Evolutionary conservation across 2,329 filamentous ascomycete genomes (phyloP).

Genomic region (Xylaria sp.): DNA sequence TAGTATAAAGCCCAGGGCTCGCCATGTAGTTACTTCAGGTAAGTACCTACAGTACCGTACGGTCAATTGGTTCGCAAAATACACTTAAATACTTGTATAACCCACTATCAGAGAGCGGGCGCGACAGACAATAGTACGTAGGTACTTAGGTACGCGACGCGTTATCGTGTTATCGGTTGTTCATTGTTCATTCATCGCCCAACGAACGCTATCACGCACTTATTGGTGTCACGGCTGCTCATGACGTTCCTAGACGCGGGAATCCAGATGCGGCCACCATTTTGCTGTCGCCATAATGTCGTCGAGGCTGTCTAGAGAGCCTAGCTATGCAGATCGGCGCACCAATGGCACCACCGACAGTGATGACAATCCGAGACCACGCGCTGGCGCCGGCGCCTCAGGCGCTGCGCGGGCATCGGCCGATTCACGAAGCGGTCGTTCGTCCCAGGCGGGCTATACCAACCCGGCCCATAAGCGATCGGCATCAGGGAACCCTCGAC

Average conservation of each 20-base stretch:
- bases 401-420: constrained; percentile 36
- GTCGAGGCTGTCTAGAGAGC: constrained; percentile 51
- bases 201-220: constrained; percentile 1
- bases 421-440: constrained; percentile 53
- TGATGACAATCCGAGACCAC: constrained; percentile 47
- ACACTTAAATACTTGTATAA: neutral
- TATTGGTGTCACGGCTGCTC: constrained; percentile 16
- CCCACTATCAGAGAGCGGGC: constrained; percentile 3
- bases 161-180: constrained; percentile 30
- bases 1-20: no score
- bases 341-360: constrained; percentile 54
- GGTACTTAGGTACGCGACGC: constrained; percentile 27
- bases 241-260: constrained; percentile 34
- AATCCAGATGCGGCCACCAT: constrained; percentile 43
- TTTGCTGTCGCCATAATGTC: constrained; percentile 47
- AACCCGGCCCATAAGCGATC: constrained; percentile 66
- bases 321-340: constrained; percentile 54
- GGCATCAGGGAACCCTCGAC: constrained; percentile 67
- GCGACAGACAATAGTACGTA: constrained; percentile 4
- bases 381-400: constrained; percentile 38
- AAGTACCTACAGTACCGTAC: neutral
- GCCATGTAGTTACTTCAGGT: neutral
- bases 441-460: constrained; percentile 50
- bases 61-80: neutral
- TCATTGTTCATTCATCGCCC: neutral